Percentiles rank a stretch among this genome's conserved stretches.
These are phyloP conservation scores for Reutealis trisperma DNA, from an alignment of 345 rosid species.

Conservation along the genomic window DNA sequence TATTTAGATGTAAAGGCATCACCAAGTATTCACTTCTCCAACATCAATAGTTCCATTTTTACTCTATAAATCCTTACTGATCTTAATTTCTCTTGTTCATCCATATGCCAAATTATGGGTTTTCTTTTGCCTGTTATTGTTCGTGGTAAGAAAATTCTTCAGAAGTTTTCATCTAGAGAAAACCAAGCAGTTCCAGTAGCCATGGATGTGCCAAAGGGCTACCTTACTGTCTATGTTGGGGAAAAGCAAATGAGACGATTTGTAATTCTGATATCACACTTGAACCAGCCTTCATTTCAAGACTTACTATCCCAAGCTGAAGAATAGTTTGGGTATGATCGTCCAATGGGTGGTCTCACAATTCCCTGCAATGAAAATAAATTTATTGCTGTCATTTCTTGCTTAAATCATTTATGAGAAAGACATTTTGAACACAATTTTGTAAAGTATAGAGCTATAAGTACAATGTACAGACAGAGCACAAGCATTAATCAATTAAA, in stretches of 20 bases:
- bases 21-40: background rate
- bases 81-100: no score
- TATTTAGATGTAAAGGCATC: background rate
- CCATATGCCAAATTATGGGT: background rate
- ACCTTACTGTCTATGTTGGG: background rate
- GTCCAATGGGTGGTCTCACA: background rate
- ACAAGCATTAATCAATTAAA: no score
- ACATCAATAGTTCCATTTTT: background rate
- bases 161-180: background rate
- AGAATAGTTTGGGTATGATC: background rate
- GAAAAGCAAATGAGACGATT: background rate
- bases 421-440: background rate
- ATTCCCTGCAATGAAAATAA: background rate
- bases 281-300: background rate
- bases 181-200: background rate
- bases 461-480: no score
- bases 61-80: no score
- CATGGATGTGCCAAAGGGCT: background rate
- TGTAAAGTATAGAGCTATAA: background rate
- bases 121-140: background rate
- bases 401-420: no score
- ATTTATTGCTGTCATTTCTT: background rate
- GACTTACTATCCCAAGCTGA: background rate
- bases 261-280: background rate
- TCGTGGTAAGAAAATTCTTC: background rate